Evolutionary conservation across 352 stramenopile genomes (phyloP), one percentile per base, ranked within the genome.

Genomic region (Globisporangium sylvaticum): DNA sequence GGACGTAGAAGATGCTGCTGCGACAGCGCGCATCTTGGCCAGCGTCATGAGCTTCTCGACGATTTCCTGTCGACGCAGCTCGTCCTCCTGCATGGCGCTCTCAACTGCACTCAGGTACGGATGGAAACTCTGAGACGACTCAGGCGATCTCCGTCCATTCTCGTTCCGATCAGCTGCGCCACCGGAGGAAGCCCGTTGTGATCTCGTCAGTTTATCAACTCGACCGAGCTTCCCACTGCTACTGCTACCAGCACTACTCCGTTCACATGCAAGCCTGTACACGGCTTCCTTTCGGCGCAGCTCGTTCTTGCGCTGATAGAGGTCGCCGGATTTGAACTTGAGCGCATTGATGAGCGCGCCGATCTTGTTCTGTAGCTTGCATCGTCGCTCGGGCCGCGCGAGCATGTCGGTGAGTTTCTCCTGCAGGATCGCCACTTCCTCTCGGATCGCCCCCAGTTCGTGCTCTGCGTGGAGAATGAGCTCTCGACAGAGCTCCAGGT

Each of bases 221-320:
- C 50, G 37, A 10, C n/a, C 22, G n/a, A 29, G 24, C 3, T 10
- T 39, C 22, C 32, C 34, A 37, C 46, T 39, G 10, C 22, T 27
- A n/a, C 20, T 20, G 48, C 6, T 48, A 32, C 15, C 34, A 48
- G 59, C 50, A 22, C 32, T 27, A n/a, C 18, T 12, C 8, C 62
- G 62, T 24, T 72, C 67, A 22, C 62, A 62, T 3, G 34, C 32
- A 29, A 72, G 63, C 5, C 67, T 78, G 27, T 68, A 80, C n/a
- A 79, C 77, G 15, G 73, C 68, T 56, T 87, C 79, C 42, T 89
- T 89, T 29, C 79, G 78, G 34, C 80, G 83, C 15, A 94, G 71
- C 55, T 92, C 83, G 67, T 94, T 92, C 63, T 76, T 79, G 20
- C 87, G 81, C 65, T 93, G 84, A 58, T 85, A 94, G 20, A 92